Percentiles rank a stretch among this genome's conserved stretches.
These are phyloP conservation scores for Brettanomyces custersianus DNA, from an alignment of 805 yeast genomes.

Conservation along the genomic window DNA sequence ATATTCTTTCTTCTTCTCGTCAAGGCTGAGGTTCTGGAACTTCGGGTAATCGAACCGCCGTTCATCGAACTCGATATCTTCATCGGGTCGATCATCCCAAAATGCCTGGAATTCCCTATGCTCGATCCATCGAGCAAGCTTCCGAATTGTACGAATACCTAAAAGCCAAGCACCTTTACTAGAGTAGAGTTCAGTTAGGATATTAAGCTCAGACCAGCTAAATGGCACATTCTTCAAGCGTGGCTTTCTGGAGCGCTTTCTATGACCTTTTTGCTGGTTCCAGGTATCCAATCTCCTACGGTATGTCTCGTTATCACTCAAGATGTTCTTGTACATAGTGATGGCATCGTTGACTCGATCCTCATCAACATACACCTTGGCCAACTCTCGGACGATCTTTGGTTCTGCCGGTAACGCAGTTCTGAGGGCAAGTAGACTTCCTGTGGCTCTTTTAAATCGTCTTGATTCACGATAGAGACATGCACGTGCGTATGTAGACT, in stretches of 20 bases:
- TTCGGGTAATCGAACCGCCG: conserved; percentile 44
- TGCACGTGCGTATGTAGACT: conserved; percentile 56
- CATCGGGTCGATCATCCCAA: conserved; percentile 51
- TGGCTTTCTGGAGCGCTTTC: conserved; percentile 5
- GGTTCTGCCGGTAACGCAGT: conserved; percentile 50
- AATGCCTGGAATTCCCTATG: conserved; percentile 51
- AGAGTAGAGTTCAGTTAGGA: conserved; percentile 71
- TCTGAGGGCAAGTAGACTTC: conserved; percentile 56
- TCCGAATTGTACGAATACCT: conserved; percentile 58
- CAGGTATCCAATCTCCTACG: too few relatives aligned
- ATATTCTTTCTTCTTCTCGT: conserved; percentile 33
- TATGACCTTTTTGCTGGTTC: conserved; percentile 12
- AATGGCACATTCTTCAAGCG: conserved; percentile 40
- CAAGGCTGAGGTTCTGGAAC: conserved; percentile 31
- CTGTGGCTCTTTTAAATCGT: conserved; percentile 63
- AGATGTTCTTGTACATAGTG: conserved; percentile 52
- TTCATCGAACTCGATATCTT: conserved; percentile 80
- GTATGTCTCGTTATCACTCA: conserved; percentile 46
- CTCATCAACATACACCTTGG: conserved; percentile 42
- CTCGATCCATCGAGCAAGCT: conserved; percentile 78
- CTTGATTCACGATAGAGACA: conserved; percentile 57
- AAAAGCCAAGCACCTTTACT: conserved; percentile 53
- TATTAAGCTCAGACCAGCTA: conserved; percentile 85
- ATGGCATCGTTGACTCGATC: conserved; percentile 67
- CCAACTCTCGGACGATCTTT: conserved; percentile 51